These are phyloP conservation scores for Comarum palustre DNA, from an alignment of 306 rosid genomes.

Conservation along the genomic window DNA sequence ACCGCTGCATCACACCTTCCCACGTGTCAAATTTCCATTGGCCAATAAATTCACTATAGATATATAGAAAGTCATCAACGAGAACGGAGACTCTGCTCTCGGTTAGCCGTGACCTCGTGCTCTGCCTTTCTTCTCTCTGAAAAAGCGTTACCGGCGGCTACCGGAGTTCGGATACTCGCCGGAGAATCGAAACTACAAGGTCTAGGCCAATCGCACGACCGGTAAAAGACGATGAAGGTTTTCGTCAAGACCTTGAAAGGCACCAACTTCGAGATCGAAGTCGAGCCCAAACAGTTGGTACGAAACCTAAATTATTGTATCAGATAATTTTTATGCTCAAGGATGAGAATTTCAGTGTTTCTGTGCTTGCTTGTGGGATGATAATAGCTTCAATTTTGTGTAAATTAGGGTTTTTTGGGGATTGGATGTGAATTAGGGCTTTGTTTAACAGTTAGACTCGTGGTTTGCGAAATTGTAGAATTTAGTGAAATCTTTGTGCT, in stretches of 20 bases:
- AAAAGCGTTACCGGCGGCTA: constrained; percentile 21
- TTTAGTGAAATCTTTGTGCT: neutral
- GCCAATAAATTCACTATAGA: neutral
- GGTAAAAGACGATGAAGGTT: constrained; percentile 56
- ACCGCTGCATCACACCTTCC: neutral
- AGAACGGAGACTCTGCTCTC: neutral
- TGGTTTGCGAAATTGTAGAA: neutral
- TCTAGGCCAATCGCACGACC: constrained; percentile 27
- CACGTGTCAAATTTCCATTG: neutral
- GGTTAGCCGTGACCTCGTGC: constrained; percentile 16
- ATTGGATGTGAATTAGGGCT: constrained; percentile 27
- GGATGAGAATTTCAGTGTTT: neutral
- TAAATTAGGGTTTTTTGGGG: constrained; percentile 24
- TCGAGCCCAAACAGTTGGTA: constrained; percentile 46
- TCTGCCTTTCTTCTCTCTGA: neutral
- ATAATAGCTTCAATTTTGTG: constrained; percentile 12
- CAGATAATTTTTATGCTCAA: neutral
- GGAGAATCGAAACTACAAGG: constrained; percentile 17
- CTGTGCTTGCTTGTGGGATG: neutral
- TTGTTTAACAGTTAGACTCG: neutral
- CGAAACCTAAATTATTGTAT: neutral
- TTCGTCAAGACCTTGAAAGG: constrained; percentile 71
- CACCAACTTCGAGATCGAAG: constrained; percentile 63
- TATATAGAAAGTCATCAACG: neutral
- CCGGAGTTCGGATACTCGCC: constrained; percentile 20